A percentile compares a stretch with the other conserved stretches of the same genome.
These are phyloP conservation scores for Haematococcus sp. DNA, from an alignment of 139 green algal genomes.

Conservation along the genomic window DNA sequence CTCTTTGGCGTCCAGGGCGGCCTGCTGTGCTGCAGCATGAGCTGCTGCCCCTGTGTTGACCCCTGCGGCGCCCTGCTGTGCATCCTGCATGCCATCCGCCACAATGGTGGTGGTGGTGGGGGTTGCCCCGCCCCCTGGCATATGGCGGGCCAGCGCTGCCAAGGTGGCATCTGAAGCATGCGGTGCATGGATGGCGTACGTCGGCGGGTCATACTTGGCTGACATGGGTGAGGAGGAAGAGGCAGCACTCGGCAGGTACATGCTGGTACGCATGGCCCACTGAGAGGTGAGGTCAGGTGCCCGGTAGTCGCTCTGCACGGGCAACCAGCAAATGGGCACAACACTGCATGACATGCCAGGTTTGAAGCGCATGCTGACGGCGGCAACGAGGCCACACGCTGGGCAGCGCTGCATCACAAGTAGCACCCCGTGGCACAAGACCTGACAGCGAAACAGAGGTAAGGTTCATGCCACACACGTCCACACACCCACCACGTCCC, in stretches of 20 bases:
- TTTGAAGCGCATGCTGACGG: neutral
- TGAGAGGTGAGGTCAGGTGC: neutral
- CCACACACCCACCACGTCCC: no score
- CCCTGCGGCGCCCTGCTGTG: no score
- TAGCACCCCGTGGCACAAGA: neutral
- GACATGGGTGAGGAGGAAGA: neutral
- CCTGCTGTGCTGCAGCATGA: neutral
- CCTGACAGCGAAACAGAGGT: neutral
- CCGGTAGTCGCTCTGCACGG: neutral
- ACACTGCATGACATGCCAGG: neutral
- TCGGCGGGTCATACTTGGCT: neutral
- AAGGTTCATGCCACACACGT: no score
- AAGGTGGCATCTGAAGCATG: no score
- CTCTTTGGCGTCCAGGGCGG: neutral
- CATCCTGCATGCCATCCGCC: neutral
- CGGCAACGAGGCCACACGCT: no score
- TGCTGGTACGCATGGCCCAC: constrained; percentile 6
- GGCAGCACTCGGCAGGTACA: neutral
- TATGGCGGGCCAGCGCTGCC: no score
- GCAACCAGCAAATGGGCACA: neutral
- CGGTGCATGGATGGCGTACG: no score
- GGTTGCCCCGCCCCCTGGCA: neutral
- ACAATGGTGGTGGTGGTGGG: neutral
- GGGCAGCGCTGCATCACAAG: neutral
- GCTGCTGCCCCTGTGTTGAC: no score